Conservation (phyloP, 148 eudicot species). For the Persicaria maculosa region DNA sequence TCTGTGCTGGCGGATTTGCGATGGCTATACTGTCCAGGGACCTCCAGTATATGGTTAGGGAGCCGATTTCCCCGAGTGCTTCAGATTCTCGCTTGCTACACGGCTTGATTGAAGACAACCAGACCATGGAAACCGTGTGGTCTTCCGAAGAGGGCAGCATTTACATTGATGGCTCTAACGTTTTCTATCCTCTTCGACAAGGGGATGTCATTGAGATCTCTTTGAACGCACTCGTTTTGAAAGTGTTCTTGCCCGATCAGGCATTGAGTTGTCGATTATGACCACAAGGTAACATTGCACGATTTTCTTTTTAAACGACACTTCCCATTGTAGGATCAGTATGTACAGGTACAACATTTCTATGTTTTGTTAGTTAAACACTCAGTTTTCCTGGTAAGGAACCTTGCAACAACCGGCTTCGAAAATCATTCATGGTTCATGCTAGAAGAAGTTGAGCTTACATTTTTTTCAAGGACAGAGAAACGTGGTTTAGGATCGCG, state of each 20-base stretch:
- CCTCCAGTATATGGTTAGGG: conserved; percentile 86
- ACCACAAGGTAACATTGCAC: neutral
- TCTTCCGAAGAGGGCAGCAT: conserved; percentile 51
- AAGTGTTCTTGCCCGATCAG: conserved; percentile 54
- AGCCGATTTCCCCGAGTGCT: conserved; percentile 44
- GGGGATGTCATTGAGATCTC: conserved; percentile 65
- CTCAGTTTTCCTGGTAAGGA: no score
- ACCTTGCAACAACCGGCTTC: no score
- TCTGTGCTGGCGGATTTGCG: conserved; percentile 67
- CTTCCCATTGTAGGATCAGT: neutral
- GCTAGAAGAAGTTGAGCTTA: no score
- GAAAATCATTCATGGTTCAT: no score
- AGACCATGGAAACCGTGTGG: conserved; percentile 57
- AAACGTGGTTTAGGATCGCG: no score
- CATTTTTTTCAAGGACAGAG: no score
- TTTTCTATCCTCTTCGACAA: conserved; percentile 34
- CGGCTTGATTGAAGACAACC: conserved; percentile 41
- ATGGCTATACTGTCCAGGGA: conserved; percentile 77
- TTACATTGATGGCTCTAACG: conserved; percentile 67
- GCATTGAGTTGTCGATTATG: conserved; percentile 15
- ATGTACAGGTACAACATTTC: neutral
- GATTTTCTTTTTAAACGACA: neutral
- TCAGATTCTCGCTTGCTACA: conserved; percentile 40
- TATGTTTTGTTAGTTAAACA: neutral
- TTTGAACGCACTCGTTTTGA: conserved; percentile 52